Evolutionary conservation across 2,329 filamentous ascomycete genomes (phyloP), one percentile per base, ranked within the genome.

Genomic region (Lasiodiplodia hormozganensis): DNA sequence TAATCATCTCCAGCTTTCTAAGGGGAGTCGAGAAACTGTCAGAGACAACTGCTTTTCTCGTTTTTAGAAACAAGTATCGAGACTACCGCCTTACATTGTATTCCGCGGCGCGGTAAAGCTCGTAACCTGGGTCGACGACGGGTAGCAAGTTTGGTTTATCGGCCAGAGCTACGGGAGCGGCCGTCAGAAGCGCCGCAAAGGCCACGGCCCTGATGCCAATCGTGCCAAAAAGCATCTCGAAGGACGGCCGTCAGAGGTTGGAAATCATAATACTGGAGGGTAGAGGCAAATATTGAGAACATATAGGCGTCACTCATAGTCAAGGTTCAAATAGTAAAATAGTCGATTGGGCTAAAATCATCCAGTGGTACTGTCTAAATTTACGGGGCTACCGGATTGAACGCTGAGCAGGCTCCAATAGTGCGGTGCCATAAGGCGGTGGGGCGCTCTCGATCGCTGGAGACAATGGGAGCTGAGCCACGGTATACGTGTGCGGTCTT

Each of bases 61-160:
- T 4, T 28, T 25, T 28, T 28, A 28, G 25, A 28, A 28, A 28
- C 25, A 28, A 28, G 3, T 28, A 28, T 28, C 25, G 25, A 4
- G 25, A 28, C 25, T 28, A 28, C 25, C 25, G 3, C 25, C 25
- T 23, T 68, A 82, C 81, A 75, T 85, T 85, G 72, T 81, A 82
- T 18, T 74, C 74, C 4, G 82, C 75, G 40, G 83, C 85, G 72
- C 82, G 80, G 62, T 87, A 84, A 23, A 85, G 75, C 68, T 85
- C 81, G 73, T 88, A 88, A 47, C 85, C 85, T 11, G 88, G 76
- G 72, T 88, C 85, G 10, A 88, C 83, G 25, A 76, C 75, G 52
- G 83, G 83, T n/a, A 85, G 71, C 11, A 56, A 47, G 16, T 14
- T n/a, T n/a, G 49, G 8, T 18, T 21, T 4, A 52, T 23, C 21